Evolutionary conservation across 2,329 filamentous ascomycete genomes (phyloP), one percentile per base, ranked within the genome.

Genomic region (Hirsutella thompsonii): DNA sequence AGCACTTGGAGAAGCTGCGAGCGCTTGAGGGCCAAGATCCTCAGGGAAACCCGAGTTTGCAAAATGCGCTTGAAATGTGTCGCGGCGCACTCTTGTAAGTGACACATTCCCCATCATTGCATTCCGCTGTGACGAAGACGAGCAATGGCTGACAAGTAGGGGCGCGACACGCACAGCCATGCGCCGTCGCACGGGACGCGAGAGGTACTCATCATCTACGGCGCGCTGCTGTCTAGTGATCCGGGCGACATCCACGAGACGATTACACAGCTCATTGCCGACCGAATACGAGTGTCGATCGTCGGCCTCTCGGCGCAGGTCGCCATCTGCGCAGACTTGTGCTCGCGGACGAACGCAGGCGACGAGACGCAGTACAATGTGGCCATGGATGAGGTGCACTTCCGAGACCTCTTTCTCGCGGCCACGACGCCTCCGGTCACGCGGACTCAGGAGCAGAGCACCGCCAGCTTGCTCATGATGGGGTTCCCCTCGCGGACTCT

Each of bases 51-150:
- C 81, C 85, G 14, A 88, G 82, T 60, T 60, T 98, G 47, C 92
- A 98, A 61, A 98, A 98, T 60, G 89, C 89, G 4, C 71, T 98
- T 39, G 89, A 98, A 61, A 93, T 98, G 84, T 87, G 86, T 45
- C 76, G 92, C 41, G 92, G 88, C 40, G 82, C 83, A 29, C 68
- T 98, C n/a, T 95, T 84, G 80, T 83, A 67, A 47, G 73, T 16
- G 8, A 19, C 26, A 35, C 21, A 20, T 8, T 23, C 11, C 35
- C n/a, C 20, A 13, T 26, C 10, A n/a, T 6, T 16, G 13, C 5
- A 16, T 3, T 34, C 2, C 32, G 6, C 16, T 9, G 32, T 16
- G 32, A 18, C 32, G n/a, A 16, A 18, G 3, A n/a, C 4, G 32
- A n/a, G 14, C 14, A 32, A 8, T 8, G 30, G 30, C 30, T 13